Percentiles rank a stretch among this genome's conserved stretches.
Conservation (phyloP, 139 green algal genomes). For the Ettlia oleoabundans region DNA sequence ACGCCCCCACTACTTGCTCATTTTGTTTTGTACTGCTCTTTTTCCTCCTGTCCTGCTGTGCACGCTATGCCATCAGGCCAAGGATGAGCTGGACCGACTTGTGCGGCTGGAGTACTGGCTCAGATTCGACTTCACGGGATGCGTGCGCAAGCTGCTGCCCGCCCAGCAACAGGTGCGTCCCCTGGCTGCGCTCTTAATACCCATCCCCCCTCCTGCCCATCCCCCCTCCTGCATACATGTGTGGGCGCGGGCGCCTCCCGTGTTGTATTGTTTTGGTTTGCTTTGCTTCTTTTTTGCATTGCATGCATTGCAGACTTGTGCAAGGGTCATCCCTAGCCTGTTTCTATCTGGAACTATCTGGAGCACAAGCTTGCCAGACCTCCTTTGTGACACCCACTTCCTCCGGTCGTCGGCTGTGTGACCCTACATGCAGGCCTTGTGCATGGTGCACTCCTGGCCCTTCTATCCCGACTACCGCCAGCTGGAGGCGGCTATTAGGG, state of each 20-base stretch:
- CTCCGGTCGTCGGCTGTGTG: neutral
- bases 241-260: too few relatives aligned
- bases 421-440: neutral
- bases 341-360: too few relatives aligned
- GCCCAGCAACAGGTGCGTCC: constrained; percentile 15
- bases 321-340: too few relatives aligned
- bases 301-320: too few relatives aligned
- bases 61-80: neutral
- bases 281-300: too few relatives aligned
- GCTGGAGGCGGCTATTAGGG: constrained; percentile 5
- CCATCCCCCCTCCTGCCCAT: neutral
- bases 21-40: neutral
- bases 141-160: constrained; percentile 38
- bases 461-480: constrained; percentile 25
- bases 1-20: neutral
- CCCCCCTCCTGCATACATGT: neutral
- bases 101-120: constrained; percentile 31
- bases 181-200: too few relatives aligned
- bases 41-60: too few relatives aligned
- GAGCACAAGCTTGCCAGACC: too few relatives aligned
- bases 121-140: constrained; percentile 27
- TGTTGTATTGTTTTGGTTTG: too few relatives aligned
- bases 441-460: constrained; percentile 31
- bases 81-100: constrained; percentile 25
- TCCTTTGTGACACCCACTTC: too few relatives aligned